These are phyloP conservation scores for Zopfia rhizophila DNA, from an alignment of 2,329 filamentous ascomycete species.

Conservation along the genomic window DNA sequence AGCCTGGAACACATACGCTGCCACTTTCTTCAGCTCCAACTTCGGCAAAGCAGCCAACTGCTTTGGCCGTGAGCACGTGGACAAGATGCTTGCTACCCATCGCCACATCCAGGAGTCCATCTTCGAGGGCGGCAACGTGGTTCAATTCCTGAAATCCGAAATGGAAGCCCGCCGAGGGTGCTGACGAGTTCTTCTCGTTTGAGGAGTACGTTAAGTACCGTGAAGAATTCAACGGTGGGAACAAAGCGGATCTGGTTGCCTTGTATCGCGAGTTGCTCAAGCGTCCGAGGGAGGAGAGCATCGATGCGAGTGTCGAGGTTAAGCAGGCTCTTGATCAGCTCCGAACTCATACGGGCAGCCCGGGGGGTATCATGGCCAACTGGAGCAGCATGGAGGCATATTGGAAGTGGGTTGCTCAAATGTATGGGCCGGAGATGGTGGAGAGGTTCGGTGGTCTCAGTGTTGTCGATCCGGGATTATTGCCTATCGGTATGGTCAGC, in stretches of 20 bases:
- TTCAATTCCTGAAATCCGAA: conserved; percentile 52
- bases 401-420: conserved; percentile 49
- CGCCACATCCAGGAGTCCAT: conserved; percentile 61
- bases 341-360: conserved; percentile 24
- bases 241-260: conserved; percentile 22
- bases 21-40: conserved; percentile 64
- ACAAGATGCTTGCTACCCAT: conserved; percentile 63
- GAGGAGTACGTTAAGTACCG: conserved; percentile 37
- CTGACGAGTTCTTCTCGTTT: conserved; percentile 39
- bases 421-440: conserved; percentile 50
- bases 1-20: conserved; percentile 65
- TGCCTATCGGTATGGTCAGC: conserved; percentile 51
- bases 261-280: conserved; percentile 33
- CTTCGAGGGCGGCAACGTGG: conserved; percentile 52
- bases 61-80: conserved; percentile 63
- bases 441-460: conserved; percentile 46
- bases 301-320: conserved; percentile 30
- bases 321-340: conserved; percentile 35
- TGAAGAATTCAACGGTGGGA: conserved; percentile 20
- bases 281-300: conserved; percentile 31
- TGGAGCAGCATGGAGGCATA: conserved; percentile 46
- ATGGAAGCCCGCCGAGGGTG: conserved; percentile 21
- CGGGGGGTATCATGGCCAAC: conserved; percentile 32
- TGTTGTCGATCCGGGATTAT: conserved; percentile 44
- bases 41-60: conserved; percentile 65